Percentiles rank a stretch among this genome's conserved stretches.
phyloP scores from a whole-genome alignment of 2,329 filamentous ascomycete genomes.

The Aspergillus fischeri region DNA sequence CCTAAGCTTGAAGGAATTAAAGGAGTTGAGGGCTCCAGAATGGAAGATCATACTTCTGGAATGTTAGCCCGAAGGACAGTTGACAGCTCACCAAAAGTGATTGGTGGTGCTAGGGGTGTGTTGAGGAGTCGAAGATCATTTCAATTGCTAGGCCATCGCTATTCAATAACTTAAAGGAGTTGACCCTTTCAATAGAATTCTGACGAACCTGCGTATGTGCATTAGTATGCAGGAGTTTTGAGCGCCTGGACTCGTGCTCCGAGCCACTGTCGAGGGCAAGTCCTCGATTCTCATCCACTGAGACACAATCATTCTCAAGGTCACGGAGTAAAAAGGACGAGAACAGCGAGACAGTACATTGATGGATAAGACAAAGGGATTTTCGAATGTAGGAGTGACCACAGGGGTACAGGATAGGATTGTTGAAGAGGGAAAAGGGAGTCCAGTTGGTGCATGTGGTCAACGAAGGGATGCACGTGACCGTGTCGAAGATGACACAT shows the following conservation, averaged over 20 bases:
- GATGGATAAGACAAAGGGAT: not conserved
- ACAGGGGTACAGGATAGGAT: not conserved
- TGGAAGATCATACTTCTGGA: not conserved
- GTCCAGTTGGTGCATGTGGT: not conserved
- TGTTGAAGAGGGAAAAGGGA: not conserved
- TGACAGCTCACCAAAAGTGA: not conserved
- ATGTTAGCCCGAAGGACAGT: not conserved
- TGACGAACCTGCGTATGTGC: not conserved
- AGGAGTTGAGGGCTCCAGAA: not conserved
- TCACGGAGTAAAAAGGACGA: not conserved
- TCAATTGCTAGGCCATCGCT: not conserved
- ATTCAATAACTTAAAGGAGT: not conserved
- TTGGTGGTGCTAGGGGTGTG: not conserved
- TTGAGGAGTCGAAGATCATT: not conserved
- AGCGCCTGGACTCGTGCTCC: not conserved
- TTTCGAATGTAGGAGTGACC: not conserved
- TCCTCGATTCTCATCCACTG: not conserved
- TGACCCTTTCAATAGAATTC: not conserved
- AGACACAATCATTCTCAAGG: not conserved
- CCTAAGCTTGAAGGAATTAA: not conserved
- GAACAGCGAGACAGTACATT: not conserved
- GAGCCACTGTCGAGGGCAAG: not conserved
- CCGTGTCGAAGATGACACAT: not conserved
- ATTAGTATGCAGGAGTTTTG: not conserved
- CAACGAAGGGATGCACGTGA: not conserved